Conservation (phyloP, 2,329 filamentous ascomycete species). For the Tolypocladium guangdongense region DNA sequence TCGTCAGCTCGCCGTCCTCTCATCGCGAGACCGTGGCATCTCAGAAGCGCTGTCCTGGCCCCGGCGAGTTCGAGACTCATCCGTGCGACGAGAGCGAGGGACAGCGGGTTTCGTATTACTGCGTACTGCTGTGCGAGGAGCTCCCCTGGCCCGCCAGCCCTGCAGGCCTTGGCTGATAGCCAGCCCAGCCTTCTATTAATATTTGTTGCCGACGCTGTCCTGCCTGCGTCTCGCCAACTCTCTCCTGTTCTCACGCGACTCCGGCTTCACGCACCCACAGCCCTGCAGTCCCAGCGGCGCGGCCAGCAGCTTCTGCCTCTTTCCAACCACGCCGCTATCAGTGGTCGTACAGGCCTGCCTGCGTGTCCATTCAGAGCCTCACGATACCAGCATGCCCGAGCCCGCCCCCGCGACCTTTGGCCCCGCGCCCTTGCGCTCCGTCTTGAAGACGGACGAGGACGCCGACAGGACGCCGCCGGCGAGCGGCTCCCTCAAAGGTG, state of each 20-base stretch:
- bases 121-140: background rate
- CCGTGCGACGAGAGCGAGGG: background rate
- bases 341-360: background rate
- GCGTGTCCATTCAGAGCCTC: background rate
- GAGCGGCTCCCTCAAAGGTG: slow-evolving; percentile 32
- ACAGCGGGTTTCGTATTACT: no score
- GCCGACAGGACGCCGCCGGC: slow-evolving; percentile 23
- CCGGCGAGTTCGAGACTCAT: no score
- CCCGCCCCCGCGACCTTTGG: slow-evolving; percentile 9
- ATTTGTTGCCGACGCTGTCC: background rate
- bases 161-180: background rate
- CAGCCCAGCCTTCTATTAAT: background rate
- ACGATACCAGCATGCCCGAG: slow-evolving; percentile 13
- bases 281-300: background rate
- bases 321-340: background rate
- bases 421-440: slow-evolving; percentile 26
- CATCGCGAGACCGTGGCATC: background rate
- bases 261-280: background rate
- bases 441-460: slow-evolving; percentile 33
- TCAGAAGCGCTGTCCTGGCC: background rate
- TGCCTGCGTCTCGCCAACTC: no score
- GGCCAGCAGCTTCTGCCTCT: background rate
- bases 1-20: background rate
- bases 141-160: background rate
- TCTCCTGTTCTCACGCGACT: background rate